phyloP scores from a whole-genome alignment of 495 filamentous ascomycete species.

The Hypoxylon rickii region DNA sequence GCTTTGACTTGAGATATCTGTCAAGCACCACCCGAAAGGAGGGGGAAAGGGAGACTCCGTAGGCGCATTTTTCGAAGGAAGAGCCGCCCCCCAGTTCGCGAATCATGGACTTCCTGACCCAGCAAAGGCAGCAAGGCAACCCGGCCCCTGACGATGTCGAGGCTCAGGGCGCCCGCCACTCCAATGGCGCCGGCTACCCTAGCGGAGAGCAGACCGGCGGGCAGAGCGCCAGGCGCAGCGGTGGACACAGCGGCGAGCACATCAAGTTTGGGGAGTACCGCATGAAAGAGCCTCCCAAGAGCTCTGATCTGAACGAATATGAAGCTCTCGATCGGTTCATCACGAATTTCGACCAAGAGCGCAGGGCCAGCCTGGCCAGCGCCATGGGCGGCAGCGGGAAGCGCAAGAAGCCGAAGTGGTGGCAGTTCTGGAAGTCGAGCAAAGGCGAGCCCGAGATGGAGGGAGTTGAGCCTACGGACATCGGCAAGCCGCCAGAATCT shows the following conservation, averaged over 20 bases:
- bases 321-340: slow-evolving; percentile 65
- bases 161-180: slow-evolving; percentile 27
- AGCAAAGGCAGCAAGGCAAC: slow-evolving; percentile 16
- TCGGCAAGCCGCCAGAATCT: slow-evolving; percentile 66
- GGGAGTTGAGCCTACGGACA: slow-evolving; percentile 13
- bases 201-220: background rate
- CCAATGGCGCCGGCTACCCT: slow-evolving; percentile 21
- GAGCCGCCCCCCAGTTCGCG: background rate
- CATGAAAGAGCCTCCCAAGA: slow-evolving; percentile 20
- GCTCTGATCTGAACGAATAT: slow-evolving; percentile 45
- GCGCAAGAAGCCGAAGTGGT: slow-evolving; percentile 56
- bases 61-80: background rate
- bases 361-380: slow-evolving; percentile 61
- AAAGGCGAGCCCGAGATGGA: slow-evolving; percentile 41
- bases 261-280: slow-evolving; percentile 34
- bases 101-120: slow-evolving; percentile 23
- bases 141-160: slow-evolving; percentile 24
- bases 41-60: background rate
- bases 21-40: background rate
- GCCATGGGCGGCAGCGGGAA: slow-evolving; percentile 44
- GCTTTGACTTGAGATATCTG: slow-evolving; percentile 14
- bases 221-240: background rate
- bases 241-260: slow-evolving; percentile 19
- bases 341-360: slow-evolving; percentile 63
- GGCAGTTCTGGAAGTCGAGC: slow-evolving; percentile 60